These are phyloP conservation scores for Pseudogymnoascus sp. DNA, from an alignment of 2,329 filamentous ascomycete species.

Conservation along the genomic window DNA sequence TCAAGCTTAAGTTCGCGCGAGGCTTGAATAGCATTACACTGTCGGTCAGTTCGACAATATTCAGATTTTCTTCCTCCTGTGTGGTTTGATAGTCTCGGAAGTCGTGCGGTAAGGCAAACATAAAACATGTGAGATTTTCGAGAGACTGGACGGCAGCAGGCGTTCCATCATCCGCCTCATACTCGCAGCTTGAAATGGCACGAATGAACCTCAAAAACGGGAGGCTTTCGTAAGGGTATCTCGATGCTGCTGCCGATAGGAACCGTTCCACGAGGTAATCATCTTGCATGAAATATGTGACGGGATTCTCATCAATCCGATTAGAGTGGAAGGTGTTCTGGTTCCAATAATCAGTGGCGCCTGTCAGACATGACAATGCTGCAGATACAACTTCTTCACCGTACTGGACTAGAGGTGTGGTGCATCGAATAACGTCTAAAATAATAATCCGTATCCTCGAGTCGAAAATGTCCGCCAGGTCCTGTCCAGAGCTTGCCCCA, in stretches of 20 bases:
- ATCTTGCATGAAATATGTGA: conserved; percentile 40
- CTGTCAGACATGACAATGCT: conserved; percentile 23
- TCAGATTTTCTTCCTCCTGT: conserved; percentile 78
- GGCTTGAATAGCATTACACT: conserved; percentile 55
- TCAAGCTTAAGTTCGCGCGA: conserved; percentile 26
- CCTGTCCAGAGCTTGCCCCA: conserved; percentile 31
- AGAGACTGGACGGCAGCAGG: conserved; percentile 54
- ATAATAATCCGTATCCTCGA: conserved; percentile 29
- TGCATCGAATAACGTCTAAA: conserved; percentile 26
- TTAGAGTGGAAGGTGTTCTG: not conserved
- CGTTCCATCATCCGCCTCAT: conserved; percentile 27
- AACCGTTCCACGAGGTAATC: conserved; percentile 32
- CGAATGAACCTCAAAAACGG: conserved; percentile 69
- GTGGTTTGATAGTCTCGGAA: conserved; percentile 71
- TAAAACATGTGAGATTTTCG: conserved; percentile 63
- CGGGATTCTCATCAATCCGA: conserved; percentile 23
- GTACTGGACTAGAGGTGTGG: conserved; percentile 26
- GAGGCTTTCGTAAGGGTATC: conserved; percentile 78
- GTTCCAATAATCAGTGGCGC: conserved; percentile 25
- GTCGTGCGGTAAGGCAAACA: conserved; percentile 61
- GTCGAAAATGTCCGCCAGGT: conserved; percentile 18
- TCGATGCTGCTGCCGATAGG: conserved; percentile 60
- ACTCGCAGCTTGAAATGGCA: conserved; percentile 47
- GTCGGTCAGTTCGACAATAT: conserved; percentile 60
- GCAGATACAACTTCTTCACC: conserved; percentile 28